phyloP scores from a whole-genome alignment of 805 yeast species.

The Saccharomyces paradoxus region DNA sequence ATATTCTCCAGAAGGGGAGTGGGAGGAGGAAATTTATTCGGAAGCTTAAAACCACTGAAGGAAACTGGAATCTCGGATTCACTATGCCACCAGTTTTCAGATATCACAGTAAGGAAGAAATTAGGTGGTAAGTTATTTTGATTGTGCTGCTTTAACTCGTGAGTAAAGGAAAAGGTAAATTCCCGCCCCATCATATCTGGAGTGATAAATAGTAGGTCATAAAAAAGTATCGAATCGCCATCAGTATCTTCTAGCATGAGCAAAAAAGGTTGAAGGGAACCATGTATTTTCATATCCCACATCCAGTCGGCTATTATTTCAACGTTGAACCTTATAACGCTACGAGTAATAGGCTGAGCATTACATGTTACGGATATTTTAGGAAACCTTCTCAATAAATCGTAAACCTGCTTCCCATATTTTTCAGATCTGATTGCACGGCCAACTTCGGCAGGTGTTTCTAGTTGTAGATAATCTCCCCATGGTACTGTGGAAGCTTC shows the following conservation, averaged over 20 bases:
- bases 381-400: conserved; percentile 67
- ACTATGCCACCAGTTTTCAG: conserved; percentile 82
- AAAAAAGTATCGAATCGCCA: conserved; percentile 63
- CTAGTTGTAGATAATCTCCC: conserved; percentile 58
- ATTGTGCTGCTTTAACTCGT: conserved; percentile 30
- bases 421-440: conserved; percentile 70
- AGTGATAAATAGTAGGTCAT: conserved; percentile 46
- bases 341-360: conserved; percentile 71
- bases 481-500: conserved; percentile 82
- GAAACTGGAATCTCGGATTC: conserved; percentile 54
- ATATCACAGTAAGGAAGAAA: conserved; percentile 60
- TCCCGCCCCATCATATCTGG: conserved; percentile 44
- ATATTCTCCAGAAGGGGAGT: conserved; percentile 24
- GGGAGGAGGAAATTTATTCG: conserved; percentile 27
- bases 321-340: conserved; percentile 55
- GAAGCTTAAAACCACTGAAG: conserved; percentile 17
- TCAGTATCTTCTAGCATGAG: conserved; percentile 75
- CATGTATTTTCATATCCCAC: conserved; percentile 66
- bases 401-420: conserved; percentile 51
- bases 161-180: conserved; percentile 55
- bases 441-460: conserved; percentile 67
- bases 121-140: conserved; percentile 49
- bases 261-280: conserved; percentile 55
- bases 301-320: conserved; percentile 65
- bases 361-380: conserved; percentile 47